Evolutionary conservation across 73 alveolate species (phyloP), one percentile per base, ranked within the genome.

Genomic region (Paramecium sonneborni): DNA sequence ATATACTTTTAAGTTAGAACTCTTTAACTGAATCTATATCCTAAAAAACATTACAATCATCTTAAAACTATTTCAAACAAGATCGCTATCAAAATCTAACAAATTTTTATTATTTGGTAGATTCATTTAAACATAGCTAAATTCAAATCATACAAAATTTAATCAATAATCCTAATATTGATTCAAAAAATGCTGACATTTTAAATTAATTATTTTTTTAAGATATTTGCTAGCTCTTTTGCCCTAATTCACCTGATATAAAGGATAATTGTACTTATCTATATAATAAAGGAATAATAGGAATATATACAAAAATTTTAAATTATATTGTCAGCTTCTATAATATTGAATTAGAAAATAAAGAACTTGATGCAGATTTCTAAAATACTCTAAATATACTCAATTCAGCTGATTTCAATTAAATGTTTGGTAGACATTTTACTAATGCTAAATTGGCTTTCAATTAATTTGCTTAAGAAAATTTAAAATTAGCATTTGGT

Each of bases 1-100:
- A 62, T 62, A 26, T 62, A 3, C 84, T 62, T 11, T 30, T 62
- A 9, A 32, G 30, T 15, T 15, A 21, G 5, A 62, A 62, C 20
- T 26, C 84, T 7, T 32, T 62, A 62, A 62, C 84, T 11, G 21
- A 26, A 62, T 26, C 39, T 12, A 26, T 62, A 30, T 62, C 84
- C 6, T 9, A 9, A 8, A 32, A 62, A 12, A 12, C 11, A 3
- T 26, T 62, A 9, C 12, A 6, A 30, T 10, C 5, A 62, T 26
- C 84, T 62, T 14, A 14, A 7, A 32, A 30, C 6, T 62, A 62
- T 12, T 62, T 62, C 12, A 30, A 0, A 62, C 18, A 62, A 32
- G 84, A 62, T 30, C 39, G 84, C 2, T 62, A 62, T 62, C 44
- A 62, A 62, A 62, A 62, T 62, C 24, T 62, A 32, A 62, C 84